Percentiles rank a stretch among this genome's conserved stretches.
Conservation (phyloP, 495 filamentous ascomycete genomes). For the Penicillium subrubescens region DNA sequence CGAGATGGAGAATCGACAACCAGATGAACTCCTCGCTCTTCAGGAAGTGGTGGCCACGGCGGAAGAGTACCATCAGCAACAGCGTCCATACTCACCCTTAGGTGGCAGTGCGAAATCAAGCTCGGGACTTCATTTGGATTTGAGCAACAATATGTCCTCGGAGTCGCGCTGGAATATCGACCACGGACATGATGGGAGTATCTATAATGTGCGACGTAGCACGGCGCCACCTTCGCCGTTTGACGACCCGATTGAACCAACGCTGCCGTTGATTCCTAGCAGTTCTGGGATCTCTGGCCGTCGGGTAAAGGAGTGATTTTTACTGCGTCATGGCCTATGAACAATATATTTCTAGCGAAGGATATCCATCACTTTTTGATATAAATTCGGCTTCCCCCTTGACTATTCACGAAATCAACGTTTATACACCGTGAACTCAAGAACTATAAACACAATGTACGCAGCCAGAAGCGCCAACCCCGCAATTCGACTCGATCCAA, state of each 20-base stretch:
- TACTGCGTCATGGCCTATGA: too few species aligned
- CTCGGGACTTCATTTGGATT: neutral
- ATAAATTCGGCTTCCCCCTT: too few species aligned
- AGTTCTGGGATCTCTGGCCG: neutral
- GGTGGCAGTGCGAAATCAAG: neutral
- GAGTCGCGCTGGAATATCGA: neutral
- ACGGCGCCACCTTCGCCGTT: neutral
- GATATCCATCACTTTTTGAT: too few species aligned
- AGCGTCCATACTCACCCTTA: neutral
- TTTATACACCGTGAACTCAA: slow-evolving; percentile 39
- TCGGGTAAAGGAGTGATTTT: too few species aligned
- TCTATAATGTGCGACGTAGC: neutral
- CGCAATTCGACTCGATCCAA: slow-evolving; percentile 33
- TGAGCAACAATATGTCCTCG: neutral
- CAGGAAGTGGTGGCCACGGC: neutral
- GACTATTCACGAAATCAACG: neutral
- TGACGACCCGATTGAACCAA: neutral
- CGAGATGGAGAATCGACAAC: neutral
- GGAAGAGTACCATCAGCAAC: neutral
- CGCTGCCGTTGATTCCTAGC: neutral
- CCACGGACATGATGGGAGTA: neutral
- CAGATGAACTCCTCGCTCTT: neutral
- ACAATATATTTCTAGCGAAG: too few species aligned
- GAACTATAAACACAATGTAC: slow-evolving; percentile 43
- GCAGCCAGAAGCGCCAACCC: slow-evolving; percentile 37